Conservation (phyloP, 2,329 filamentous ascomycete species). For the Neofusicoccum kwambonambiense region DNA sequence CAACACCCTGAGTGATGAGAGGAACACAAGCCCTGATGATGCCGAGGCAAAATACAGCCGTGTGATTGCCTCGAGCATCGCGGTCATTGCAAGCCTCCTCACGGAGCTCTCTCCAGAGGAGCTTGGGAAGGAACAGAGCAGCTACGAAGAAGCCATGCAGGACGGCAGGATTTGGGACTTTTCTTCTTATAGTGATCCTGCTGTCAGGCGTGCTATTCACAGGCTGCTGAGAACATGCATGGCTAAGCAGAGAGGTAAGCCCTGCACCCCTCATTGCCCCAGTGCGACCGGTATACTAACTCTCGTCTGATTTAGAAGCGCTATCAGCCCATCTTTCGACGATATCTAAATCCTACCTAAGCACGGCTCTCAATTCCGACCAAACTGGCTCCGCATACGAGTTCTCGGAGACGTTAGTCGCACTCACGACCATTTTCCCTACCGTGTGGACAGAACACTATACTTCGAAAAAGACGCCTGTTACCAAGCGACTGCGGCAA, state of each 20-base stretch:
- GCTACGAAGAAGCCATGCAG: constrained; percentile 66
- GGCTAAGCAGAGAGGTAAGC: constrained; percentile 44
- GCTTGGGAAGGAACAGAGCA: constrained; percentile 57
- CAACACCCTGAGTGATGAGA: constrained; percentile 83
- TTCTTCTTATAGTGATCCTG: constrained; percentile 55
- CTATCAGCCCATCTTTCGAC: constrained; percentile 47
- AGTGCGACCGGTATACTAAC: background rate
- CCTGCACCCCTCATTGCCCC: background rate
- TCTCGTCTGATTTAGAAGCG: constrained; percentile 22
- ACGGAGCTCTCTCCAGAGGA: constrained; percentile 48
- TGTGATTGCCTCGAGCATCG: constrained; percentile 63
- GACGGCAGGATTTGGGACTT: constrained; percentile 63
- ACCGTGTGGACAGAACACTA: constrained; percentile 72
- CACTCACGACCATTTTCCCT: constrained; percentile 64
- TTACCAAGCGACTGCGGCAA: constrained; percentile 59
- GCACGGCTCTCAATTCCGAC: constrained; percentile 68
- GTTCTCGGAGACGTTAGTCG: constrained; percentile 65
- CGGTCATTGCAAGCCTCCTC: constrained; percentile 56
- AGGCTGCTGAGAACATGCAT: constrained; percentile 53
- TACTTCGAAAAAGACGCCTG: constrained; percentile 56
- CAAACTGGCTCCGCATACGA: constrained; percentile 75
- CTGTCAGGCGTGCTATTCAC: constrained; percentile 59
- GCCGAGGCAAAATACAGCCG: constrained; percentile 81
- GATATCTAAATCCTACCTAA: constrained; percentile 68
- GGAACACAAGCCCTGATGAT: constrained; percentile 80